Evolutionary conservation across 345 rosid genomes (phyloP), one percentile per base, ranked within the genome.

Genomic region (Citrus hindsii): DNA sequence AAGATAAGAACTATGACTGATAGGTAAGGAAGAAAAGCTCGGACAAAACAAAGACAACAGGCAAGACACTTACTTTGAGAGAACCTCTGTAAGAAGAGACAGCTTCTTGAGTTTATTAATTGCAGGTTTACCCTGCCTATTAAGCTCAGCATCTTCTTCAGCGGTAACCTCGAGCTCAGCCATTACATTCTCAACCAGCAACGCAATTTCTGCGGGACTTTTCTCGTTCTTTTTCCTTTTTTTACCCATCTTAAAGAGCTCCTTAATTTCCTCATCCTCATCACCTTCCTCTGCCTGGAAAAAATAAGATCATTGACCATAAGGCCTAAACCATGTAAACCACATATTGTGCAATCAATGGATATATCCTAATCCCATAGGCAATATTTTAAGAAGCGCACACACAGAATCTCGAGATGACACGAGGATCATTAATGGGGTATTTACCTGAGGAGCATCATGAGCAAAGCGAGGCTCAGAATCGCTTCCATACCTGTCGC

Each of bases 161-260:
- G 95, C 97, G 30, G 90, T 89, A 63, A 95, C 89, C 90, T 95
- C 99, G 69, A 95, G 97, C 86, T 95, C 98, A 76, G 99, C 99
- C 96, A 93, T 93, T 48, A 95, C 93, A 74, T 89, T 91, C 89
- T 95, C 99, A 27, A 95, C 98, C 60, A 91, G 80, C 68, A 92
- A 76, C 1, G 98, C 98, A 60, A 92, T 88, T 82, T 95, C 98
- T 27, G 98, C 99, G 75, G 98, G 93, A 78, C 93, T 93, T 84
- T 87, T 95, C 84, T 93, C 98, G 66, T 73, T 80, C 86, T 93
- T 95, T 84, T 93, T 93, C 91, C 79, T 93, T 69, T 84, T 93
- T 85, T 90, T 95, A 51, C 97, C 97, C 96, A 92, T 83, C 82
- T 87, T 95, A 84, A 95, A 93, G 63, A 95, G 90, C 8, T 90